Percentiles rank a stretch among this genome's conserved stretches.
Conservation (phyloP, 768 basidiomycete species). For the Naganishia vaughanmartiniae region DNA sequence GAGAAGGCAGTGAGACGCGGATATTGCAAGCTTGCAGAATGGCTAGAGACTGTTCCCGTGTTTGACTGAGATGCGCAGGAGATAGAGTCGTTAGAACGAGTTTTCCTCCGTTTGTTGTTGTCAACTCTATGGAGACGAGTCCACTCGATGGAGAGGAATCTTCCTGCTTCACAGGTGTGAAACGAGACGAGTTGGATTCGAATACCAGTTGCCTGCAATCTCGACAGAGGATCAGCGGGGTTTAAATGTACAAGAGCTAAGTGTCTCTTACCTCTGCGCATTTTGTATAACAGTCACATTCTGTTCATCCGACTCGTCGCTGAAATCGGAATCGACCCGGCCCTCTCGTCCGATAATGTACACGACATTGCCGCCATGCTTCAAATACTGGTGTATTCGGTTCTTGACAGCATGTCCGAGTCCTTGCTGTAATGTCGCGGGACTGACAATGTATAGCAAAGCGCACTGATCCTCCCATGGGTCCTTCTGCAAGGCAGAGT, state of each 20-base stretch:
- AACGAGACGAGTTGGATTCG: background rate
- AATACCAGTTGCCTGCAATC: background rate
- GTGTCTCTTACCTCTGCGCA: background rate
- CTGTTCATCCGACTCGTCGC: background rate
- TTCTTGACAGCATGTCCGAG: background rate
- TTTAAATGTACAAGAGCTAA: background rate
- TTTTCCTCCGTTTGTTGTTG: background rate
- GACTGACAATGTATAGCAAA: background rate
- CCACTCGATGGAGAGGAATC: background rate
- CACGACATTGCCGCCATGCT: background rate
- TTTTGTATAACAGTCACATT: background rate
- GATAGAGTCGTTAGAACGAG: constrained; percentile 14
- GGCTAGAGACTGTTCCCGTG: background rate
- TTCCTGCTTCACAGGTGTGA: background rate
- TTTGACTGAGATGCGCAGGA: background rate
- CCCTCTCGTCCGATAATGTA: background rate
- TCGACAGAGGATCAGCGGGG: background rate
- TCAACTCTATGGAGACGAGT: background rate
- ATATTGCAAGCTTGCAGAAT: constrained; percentile 2
- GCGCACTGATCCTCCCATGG: constrained; percentile 17
- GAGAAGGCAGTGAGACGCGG: background rate
- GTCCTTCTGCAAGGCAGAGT: background rate
- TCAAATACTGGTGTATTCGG: background rate
- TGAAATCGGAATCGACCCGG: background rate
- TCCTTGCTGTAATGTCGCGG: background rate